phyloP scores from a whole-genome alignment of 2,329 filamentous ascomycete genomes.

The Ambrosiella cleistominuta region DNA sequence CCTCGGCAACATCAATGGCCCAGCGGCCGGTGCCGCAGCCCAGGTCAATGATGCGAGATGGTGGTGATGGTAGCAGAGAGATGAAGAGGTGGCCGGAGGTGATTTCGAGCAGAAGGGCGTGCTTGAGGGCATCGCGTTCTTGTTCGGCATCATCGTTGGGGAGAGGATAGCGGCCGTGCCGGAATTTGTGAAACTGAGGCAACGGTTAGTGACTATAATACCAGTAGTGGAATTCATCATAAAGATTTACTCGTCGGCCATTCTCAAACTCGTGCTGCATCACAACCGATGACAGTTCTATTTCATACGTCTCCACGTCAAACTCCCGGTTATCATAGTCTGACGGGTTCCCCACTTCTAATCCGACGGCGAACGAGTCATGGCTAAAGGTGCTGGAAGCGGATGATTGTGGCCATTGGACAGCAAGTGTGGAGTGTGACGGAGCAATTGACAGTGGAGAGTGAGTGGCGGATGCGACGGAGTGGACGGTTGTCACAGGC shows the following conservation, averaged over 20 bases:
- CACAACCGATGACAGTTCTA: conserved; percentile 14
- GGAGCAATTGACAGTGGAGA: background rate
- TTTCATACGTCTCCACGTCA: conserved; percentile 19
- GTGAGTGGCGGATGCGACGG: background rate
- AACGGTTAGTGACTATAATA: background rate
- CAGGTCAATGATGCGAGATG: conserved; percentile 28
- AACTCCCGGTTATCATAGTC: conserved; percentile 13
- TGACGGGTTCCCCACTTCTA: conserved; percentile 8
- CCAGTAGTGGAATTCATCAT: background rate
- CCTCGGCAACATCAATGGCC: conserved; percentile 33
- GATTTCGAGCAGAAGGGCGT: conserved; percentile 28
- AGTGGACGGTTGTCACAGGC: background rate
- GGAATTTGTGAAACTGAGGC: conserved; percentile 25
- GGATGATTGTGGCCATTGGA: background rate
- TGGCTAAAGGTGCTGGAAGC: background rate
- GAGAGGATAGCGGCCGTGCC: conserved; percentile 27
- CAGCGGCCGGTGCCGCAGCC: conserved; percentile 35
- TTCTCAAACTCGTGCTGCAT: conserved; percentile 13
- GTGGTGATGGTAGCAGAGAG: conserved; percentile 23
- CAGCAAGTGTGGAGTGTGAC: background rate
- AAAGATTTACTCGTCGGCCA: conserved; percentile 13
- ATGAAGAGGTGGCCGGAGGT: conserved; percentile 24
- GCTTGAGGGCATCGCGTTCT: conserved; percentile 28
- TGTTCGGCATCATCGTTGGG: conserved; percentile 31
- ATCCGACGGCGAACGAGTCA: conserved; percentile 1